Evolutionary conservation across 331 rosid genomes (phyloP), one percentile per base, ranked within the genome.

Genomic region (Rhamnella rubrinervis): DNA sequence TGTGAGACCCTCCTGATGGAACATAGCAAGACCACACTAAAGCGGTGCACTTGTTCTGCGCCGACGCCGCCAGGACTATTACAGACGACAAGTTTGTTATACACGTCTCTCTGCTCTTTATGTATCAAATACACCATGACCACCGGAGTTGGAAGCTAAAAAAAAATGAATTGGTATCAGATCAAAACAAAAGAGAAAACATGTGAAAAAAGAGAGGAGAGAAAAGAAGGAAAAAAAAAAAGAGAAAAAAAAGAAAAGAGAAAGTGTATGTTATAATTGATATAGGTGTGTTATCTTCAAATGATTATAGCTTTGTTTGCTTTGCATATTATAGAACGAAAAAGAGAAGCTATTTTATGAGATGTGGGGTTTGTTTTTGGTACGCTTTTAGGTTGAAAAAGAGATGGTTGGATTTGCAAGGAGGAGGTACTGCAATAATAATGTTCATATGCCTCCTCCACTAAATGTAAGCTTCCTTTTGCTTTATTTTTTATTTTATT

Each of bases 11-110:
- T 59, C 55, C 61, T 39, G 84, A 71, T 55, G 81, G 78, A 38
- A 58, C 84, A 58, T 71, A 80, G 81, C 84, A 80, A 75, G 81
- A 80, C 67, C 81, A 75, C 74, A 71, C 84, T 53, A 75, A 60
- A 62, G 81, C 71, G 19, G 81, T 75, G 84, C 84, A 80, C 72
- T 69, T 71, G 81, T 66, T 75, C 61, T 73, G 72, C 63, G 80
- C 77, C 77, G 73, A 52, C 74, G 80, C 77, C 77, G 78, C 84
- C 78, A 80, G 84, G 70, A 63, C 35, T 31, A 31, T 72, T 80
- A 44, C 75, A 61, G 40, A 47, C 60, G 13, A 76, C 66, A 70
- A 63, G 51, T 38, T 41, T 62, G 37, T 67, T 62, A 57, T 67
- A 59, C 66, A 14, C 14, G 61, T 69, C 14, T 56, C 49, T 65